Conservation (phyloP, 495 filamentous ascomycete species). For the Hapsidospora chrysogenum region DNA sequence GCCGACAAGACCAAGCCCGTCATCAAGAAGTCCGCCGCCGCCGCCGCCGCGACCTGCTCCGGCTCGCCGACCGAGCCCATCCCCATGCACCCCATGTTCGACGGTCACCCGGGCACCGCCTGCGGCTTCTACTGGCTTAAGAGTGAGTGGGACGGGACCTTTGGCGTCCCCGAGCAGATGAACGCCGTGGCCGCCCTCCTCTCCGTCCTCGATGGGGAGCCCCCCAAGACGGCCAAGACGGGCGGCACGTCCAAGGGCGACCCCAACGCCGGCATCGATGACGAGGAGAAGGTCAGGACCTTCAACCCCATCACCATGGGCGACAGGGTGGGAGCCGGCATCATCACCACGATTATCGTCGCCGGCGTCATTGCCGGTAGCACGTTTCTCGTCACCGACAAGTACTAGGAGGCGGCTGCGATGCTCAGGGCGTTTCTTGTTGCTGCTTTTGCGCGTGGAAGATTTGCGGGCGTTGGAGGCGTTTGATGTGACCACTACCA, state of each 20-base stretch:
- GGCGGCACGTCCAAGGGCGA: slow-evolving; percentile 55
- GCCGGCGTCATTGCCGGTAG: slow-evolving; percentile 31
- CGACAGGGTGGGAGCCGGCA: slow-evolving; percentile 47
- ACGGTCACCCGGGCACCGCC: slow-evolving; percentile 31
- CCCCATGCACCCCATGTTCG: slow-evolving; percentile 26
- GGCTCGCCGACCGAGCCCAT: slow-evolving; percentile 26
- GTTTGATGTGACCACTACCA: too few species aligned
- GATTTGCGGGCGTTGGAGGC: background rate
- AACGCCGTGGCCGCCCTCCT: slow-evolving; percentile 51
- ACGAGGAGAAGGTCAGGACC: slow-evolving; percentile 8
- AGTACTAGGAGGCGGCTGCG: too few species aligned
- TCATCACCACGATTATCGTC: slow-evolving; percentile 43
- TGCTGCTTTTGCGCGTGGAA: background rate
- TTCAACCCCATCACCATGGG: slow-evolving; percentile 29
- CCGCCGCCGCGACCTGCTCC: slow-evolving; percentile 45
- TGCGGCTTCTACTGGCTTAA: slow-evolving; percentile 35
- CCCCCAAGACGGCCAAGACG: slow-evolving; percentile 35
- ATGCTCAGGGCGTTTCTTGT: too few species aligned
- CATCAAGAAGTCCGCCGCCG: slow-evolving; percentile 36
- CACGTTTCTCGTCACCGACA: slow-evolving; percentile 14
- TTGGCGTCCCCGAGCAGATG: slow-evolving; percentile 59
- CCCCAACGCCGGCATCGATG: slow-evolving; percentile 31
- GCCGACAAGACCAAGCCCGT: slow-evolving; percentile 36
- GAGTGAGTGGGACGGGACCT: slow-evolving; percentile 17
- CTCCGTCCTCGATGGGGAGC: slow-evolving; percentile 26